Base-by-base conservation (phyloP, 768 basidiomycete genomes). In the Cystofilobasidium ferigula region DNA sequence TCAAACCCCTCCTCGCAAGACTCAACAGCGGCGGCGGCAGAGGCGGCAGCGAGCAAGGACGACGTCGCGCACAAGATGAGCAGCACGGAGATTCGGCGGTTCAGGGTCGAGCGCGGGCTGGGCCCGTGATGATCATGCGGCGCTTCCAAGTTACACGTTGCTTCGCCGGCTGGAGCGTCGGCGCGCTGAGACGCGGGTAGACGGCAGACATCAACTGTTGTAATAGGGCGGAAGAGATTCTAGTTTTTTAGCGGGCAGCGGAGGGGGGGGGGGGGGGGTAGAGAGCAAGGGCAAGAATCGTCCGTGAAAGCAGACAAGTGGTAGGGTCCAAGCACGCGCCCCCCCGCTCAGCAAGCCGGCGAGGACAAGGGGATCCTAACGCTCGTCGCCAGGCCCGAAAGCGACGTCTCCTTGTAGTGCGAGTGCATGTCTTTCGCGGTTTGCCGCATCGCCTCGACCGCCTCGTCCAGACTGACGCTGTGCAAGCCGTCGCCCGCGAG, bases 401-500 rank as follows among this genome's bases (percentile, higher is more conserved):
- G 79, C 61, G 84, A 84, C 81, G 84, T 70, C 63, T 45, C 57
- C 47, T 69, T 69, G 60, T 64, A 64, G 42, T 48, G 45, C 9
- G 34, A 26, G 26, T 45, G 43, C 63, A 64, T 64, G 45, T 64
- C 63, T 22, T 57, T 30, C 32, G 63, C 63, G 3, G 63, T 64
- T 40, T 73, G 13, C 74, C 77, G 20, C 89, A 94, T 94, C 5
- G 92, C 91, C 75, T 90, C 89, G 63, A 97, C 95, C 2, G 92
- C 93, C 75, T 95, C 90, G 73, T 97, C 93, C 24, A 97, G 80
- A 0, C 86, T 86, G 40, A 93, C 90, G 38, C 85, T 83, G 71
- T 90, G 90, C 18, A 88, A 81, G 0, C 89, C 92, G 72, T 89
- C 83, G 68, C 88, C 89, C 12, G 92, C 90, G 82, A 95, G 86